Evolutionary conservation across 2,329 filamentous ascomycete genomes (phyloP).

Genomic region (Zymoseptoria passerinii): DNA sequence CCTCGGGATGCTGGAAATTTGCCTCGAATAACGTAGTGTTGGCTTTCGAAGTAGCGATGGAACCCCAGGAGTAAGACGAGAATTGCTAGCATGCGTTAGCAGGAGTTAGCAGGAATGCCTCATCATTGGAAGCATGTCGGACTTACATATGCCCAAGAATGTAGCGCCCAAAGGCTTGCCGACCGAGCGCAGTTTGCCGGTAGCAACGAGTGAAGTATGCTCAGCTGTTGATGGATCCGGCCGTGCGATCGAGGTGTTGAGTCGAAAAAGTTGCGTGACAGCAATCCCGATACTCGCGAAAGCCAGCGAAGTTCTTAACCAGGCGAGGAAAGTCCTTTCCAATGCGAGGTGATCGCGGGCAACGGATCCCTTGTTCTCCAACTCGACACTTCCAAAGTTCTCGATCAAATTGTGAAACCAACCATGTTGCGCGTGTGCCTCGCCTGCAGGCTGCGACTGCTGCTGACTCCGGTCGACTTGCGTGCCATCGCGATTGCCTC

Average conservation of each 20-base stretch:
- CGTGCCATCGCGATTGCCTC: conserved; percentile 5
- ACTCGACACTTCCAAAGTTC: conserved; percentile 59
- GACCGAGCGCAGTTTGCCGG: conserved; percentile 46
- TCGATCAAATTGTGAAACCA: conserved; percentile 51
- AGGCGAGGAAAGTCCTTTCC: conserved; percentile 81
- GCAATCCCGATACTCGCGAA: conserved; percentile 79
- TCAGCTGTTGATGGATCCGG: conserved; percentile 6
- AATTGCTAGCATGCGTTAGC: conserved; percentile 43
- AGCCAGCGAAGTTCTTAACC: conserved; percentile 72
- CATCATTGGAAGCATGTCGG: not conserved
- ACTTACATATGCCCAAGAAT: conserved; percentile 57
- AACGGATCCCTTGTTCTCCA: conserved; percentile 80
- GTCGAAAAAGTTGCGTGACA: conserved; percentile 74
- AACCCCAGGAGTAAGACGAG: conserved; percentile 68
- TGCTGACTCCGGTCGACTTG: not conserved
- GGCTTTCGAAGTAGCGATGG: conserved; percentile 67
- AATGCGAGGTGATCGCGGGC: conserved; percentile 70
- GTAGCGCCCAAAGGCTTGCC: conserved; percentile 69
- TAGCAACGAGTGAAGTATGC: conserved; percentile 12
- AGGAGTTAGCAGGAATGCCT: not conserved
- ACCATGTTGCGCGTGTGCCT: conserved; percentile 22
- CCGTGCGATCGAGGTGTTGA: conserved; percentile 56
- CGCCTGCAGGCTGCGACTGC: conserved; percentile 1
- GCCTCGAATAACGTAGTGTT: conserved; percentile 70
- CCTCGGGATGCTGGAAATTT: conserved; percentile 74